Percentiles rank a stretch among this genome's conserved stretches.
Conservation (phyloP, 2,329 filamentous ascomycete genomes). For the Colletotrichum tropicicola region DNA sequence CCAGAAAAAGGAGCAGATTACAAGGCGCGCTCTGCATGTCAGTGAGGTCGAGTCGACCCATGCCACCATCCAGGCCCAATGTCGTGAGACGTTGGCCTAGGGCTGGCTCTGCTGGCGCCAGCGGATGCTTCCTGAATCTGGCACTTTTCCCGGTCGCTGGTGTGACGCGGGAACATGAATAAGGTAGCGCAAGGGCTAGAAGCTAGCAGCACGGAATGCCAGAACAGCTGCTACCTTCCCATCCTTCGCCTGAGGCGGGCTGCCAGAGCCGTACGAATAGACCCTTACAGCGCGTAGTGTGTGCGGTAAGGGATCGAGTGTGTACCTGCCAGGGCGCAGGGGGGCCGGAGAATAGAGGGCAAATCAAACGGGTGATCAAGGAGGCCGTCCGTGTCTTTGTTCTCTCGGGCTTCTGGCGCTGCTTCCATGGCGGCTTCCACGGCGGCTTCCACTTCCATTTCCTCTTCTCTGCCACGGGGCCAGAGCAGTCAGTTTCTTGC, state of each 20-base stretch:
- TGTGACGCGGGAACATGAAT: conserved; percentile 11
- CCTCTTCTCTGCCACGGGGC: neutral
- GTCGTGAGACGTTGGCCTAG: conserved; percentile 8
- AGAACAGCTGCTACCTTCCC: too few species aligned
- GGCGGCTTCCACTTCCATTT: neutral
- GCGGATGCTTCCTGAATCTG: conserved; percentile 3
- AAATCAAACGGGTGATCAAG: neutral
- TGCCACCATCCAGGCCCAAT: neutral
- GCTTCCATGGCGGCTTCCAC: conserved; percentile 19
- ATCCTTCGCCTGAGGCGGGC: too few species aligned
- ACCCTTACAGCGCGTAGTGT: too few species aligned
- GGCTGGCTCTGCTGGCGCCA: neutral
- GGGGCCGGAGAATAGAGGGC: neutral
- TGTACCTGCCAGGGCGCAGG: too few species aligned
- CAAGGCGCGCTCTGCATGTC: too few species aligned
- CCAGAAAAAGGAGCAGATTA: too few species aligned
- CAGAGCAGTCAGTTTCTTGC: neutral
- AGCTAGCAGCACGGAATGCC: too few species aligned
- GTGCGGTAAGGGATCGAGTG: too few species aligned
- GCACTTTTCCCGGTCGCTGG: neutral
- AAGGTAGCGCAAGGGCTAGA: neutral
- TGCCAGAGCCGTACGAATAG: too few species aligned
- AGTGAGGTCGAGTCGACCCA: too few species aligned
- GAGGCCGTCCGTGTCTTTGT: conserved; percentile 22
- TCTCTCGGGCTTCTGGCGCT: conserved; percentile 13